Evolutionary conservation across 495 filamentous ascomycete genomes (phyloP).

Genomic region (Clavariopsis aquatica): DNA sequence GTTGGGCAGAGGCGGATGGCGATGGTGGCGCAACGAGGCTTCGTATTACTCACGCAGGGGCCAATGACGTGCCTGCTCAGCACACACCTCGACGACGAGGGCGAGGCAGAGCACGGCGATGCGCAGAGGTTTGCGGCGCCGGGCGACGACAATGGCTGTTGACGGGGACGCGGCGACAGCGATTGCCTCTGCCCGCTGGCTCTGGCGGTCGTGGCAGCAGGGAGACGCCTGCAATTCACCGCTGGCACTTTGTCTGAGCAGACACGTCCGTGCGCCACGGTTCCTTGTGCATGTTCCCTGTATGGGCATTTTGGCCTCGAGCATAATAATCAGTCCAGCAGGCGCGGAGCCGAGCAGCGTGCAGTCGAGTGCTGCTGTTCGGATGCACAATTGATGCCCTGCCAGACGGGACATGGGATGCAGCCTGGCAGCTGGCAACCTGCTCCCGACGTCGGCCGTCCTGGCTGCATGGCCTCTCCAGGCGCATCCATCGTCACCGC

Average conservation of each 20-base stretch:
- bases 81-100: neutral
- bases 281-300: neutral
- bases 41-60: neutral
- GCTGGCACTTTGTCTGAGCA: neutral
- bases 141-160: neutral
- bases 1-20: neutral
- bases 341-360: no score
- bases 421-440: no score
- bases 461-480: no score
- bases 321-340: no score
- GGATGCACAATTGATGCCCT: no score
- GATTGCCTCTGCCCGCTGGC: neutral
- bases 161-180: neutral
- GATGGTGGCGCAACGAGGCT: neutral
- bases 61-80: constrained; percentile 8
- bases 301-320: no score
- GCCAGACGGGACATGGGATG: no score
- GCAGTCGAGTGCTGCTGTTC: no score
- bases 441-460: no score
- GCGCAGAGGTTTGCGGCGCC: neutral
- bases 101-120: neutral
- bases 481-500: no score
- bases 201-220: neutral
- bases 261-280: neutral
- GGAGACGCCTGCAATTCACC: neutral